Evolutionary conservation across 2,329 filamentous ascomycete genomes (phyloP), one percentile per base, ranked within the genome.

Genomic region (Ceratocystis colombiana): DNA sequence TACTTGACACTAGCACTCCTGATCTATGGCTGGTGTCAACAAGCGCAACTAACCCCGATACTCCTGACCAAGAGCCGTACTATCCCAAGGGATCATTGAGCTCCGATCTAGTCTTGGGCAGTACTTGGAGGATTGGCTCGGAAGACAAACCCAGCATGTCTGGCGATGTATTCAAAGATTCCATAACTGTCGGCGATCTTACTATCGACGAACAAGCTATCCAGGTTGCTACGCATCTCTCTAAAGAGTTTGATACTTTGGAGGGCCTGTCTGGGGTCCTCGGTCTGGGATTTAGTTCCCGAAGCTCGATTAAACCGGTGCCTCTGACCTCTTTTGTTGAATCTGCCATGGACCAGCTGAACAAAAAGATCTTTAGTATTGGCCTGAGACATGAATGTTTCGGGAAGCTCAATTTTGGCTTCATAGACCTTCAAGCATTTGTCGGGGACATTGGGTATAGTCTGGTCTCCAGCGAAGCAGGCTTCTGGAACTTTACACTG

Each of bases 351-450:
- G 6, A 46, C 10, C 59, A 53, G 25, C 30, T 68, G 22, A 41
- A 63, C 1, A 22, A 45, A n/a, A 59, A 37, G 17, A 20, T 63
- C 5, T 88, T 92, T 75, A 89, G 88, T 0, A 87, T 86, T 28
- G 81, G 87, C 68, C 78, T 93, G 57, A 82, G 83, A 71, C 79
- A 82, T 69, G 78, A 80, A 67, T 77, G 78, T 17, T 76, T 79
- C 1, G 88, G 88, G 59, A 80, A 82, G 37, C 92, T 90, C 76
- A 85, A 90, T 72, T 92, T 92, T 71, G 89, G 89, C 68, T 80
- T 75, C 70, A 85, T 92, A 71, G 86, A 92, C 73, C 72, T 71
- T 1, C 76, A 76, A 66, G 84, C 88, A 71, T 88, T 87, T 73
- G 78, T 74, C 1, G 88, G 88, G 44, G 71, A 79, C 71, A 75